A percentile compares a stretch with the other conserved stretches of the same genome.
Evolutionary conservation across 2,329 filamentous ascomycete species (phyloP).

Genomic region (Cordyceps fumosorosea): DNA sequence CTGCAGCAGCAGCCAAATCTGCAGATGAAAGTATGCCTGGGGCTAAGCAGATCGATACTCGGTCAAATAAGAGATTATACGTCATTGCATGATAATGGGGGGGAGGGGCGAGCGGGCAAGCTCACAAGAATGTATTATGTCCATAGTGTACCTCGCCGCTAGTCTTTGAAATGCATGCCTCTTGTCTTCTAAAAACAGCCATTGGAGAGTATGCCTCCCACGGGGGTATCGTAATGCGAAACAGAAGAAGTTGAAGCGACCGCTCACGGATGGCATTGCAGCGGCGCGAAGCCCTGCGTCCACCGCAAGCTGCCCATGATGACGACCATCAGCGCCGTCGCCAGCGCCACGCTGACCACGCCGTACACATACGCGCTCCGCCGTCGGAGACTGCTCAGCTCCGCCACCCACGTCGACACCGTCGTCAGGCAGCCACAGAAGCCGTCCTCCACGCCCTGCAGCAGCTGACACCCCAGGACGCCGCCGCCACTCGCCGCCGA

Average conservation of each 20-base stretch:
- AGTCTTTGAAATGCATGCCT: neutral
- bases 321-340: constrained; percentile 54
- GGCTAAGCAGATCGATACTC: neutral
- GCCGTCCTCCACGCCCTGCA: constrained; percentile 61
- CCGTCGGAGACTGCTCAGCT: constrained; percentile 47
- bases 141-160: neutral
- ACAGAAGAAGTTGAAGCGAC: neutral
- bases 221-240: neutral
- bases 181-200: neutral
- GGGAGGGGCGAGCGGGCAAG: neutral
- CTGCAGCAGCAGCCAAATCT: neutral
- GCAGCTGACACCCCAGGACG: constrained; percentile 57
- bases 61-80: too few relatives aligned
- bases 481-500: constrained; percentile 36
- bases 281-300: constrained; percentile 49
- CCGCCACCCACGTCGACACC: constrained; percentile 60
- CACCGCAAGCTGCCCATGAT: constrained; percentile 73
- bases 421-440: constrained; percentile 63
- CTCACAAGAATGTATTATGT: neutral
- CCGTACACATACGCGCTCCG: constrained; percentile 63
- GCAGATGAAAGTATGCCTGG: neutral
- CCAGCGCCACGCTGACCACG: constrained; percentile 49
- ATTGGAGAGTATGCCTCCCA: neutral
- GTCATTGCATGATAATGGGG: too few relatives aligned
- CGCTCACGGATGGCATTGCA: constrained; percentile 28